A percentile compares a stretch with the other conserved stretches of the same genome.
phyloP scores from a whole-genome alignment of 2,329 filamentous ascomycete genomes.

The Penicillium hordei region DNA sequence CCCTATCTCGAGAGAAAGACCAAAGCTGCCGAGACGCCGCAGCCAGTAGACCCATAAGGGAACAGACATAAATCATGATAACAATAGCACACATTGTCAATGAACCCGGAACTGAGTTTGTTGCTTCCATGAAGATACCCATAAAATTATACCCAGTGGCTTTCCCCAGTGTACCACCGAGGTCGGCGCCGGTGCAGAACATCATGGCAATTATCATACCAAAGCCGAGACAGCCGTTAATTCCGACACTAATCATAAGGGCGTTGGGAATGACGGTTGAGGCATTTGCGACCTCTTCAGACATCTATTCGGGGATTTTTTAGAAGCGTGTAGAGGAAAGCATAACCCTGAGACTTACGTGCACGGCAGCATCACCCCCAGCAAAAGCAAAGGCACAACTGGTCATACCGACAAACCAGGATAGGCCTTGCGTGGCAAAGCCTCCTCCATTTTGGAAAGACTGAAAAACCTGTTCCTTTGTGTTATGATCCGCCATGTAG shows the following conservation, averaged over 20 bases:
- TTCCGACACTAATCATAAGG: constrained; percentile 36
- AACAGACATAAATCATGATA: constrained; percentile 29
- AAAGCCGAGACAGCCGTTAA: constrained; percentile 39
- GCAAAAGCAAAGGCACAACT: constrained; percentile 38
- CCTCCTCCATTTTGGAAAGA: constrained; percentile 49
- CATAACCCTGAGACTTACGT: constrained; percentile 28
- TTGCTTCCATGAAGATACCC: constrained; percentile 33
- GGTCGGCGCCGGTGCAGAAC: constrained; percentile 36
- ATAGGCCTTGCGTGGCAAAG: constrained; percentile 46
- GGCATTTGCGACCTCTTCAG: constrained; percentile 43
- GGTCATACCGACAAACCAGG: constrained; percentile 40
- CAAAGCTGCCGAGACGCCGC: constrained; percentile 37
- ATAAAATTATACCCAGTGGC: constrained; percentile 36
- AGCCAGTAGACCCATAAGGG: constrained; percentile 34
- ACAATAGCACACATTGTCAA: constrained; percentile 29
- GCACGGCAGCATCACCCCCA: constrained; percentile 40
- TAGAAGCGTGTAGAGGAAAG: neutral
- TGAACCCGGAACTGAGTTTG: constrained; percentile 24
- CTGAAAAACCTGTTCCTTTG: constrained; percentile 48
- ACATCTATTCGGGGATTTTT: constrained; percentile 19
- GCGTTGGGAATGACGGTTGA: constrained; percentile 35
- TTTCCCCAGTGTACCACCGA: constrained; percentile 25
- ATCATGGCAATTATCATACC: constrained; percentile 38
- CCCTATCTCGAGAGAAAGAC: constrained; percentile 41
- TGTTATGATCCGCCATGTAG: constrained; percentile 43